phyloP scores from a whole-genome alignment of 2,329 filamentous ascomycete genomes.

The Mollisia scopiformis region DNA sequence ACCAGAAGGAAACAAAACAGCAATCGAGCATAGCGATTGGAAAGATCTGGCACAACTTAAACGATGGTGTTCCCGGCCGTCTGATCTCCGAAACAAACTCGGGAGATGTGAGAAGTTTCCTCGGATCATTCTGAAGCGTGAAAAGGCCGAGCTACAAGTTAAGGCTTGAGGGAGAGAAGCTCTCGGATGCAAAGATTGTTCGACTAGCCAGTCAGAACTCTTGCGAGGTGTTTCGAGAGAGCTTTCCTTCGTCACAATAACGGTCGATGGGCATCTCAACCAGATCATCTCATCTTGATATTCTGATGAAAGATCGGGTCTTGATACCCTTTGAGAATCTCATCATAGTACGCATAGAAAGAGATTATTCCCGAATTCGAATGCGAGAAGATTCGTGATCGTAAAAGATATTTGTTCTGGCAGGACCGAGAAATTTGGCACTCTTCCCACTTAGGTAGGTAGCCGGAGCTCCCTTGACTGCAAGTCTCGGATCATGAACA shows the following conservation, averaged over 20 bases:
- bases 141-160: not conserved
- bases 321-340: not conserved
- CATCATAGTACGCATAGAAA: not conserved
- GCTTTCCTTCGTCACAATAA: not conserved
- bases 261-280: not conserved
- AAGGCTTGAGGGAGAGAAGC: not conserved
- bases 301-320: not conserved
- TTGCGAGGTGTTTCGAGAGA: not conserved
- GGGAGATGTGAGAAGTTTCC: not conserved
- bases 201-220: not conserved
- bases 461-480: too few relatives aligned
- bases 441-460: too few relatives aligned
- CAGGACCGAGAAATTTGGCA: too few relatives aligned
- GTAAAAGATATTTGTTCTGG: too few relatives aligned
- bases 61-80: constrained; percentile 3
- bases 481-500: too few relatives aligned
- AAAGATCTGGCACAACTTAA: not conserved
- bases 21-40: not conserved
- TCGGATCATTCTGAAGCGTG: not conserved
- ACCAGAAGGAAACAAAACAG: not conserved
- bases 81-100: constrained; percentile 9
- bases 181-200: not conserved
- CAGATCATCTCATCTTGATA: not conserved
- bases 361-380: not conserved
- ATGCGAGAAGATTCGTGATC: not conserved